Percentiles rank a stretch among this genome's conserved stretches.
phyloP scores from a whole-genome alignment of 352 stramenopile genomes.

The Phytophthora crassamura region DNA sequence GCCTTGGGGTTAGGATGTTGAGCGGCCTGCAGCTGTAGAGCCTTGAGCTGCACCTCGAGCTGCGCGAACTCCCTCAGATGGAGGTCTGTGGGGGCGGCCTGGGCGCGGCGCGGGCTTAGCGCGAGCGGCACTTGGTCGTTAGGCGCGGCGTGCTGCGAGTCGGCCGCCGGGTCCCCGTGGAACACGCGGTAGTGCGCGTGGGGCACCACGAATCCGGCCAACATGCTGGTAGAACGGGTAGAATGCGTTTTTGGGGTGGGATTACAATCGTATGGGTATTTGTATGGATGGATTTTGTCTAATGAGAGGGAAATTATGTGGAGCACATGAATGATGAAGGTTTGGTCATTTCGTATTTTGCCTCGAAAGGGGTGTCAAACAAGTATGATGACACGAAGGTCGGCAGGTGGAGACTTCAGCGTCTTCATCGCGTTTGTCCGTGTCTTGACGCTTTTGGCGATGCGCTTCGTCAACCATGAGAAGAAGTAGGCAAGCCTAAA shows the following conservation, averaged over 20 bases:
- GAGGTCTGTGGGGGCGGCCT: constrained; percentile 44
- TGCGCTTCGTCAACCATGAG: constrained; percentile 25
- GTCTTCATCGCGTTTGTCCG: background rate
- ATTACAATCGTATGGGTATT: constrained; percentile 1
- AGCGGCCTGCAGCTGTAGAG: constrained; percentile 46
- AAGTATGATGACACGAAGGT: too few relatives aligned
- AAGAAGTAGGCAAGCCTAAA: background rate
- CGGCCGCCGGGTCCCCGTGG: constrained; percentile 45
- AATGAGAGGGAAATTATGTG: constrained; percentile 5
- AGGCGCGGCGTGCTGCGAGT: constrained; percentile 35
- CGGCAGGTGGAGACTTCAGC: too few relatives aligned
- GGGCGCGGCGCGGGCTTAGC: constrained; percentile 16
- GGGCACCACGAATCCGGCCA: constrained; percentile 51
- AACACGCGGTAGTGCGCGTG: constrained; percentile 69
- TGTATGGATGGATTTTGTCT: background rate
- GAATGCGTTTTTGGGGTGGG: background rate
- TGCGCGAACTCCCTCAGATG: constrained; percentile 64
- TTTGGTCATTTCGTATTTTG: too few relatives aligned
- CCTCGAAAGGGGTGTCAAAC: too few relatives aligned
- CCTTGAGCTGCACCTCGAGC: constrained; percentile 68
- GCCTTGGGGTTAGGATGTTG: constrained; percentile 13
- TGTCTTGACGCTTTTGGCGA: constrained; percentile 13
- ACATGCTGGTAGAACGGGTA: constrained; percentile 25
- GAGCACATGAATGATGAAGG: background rate
- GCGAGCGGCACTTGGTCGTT: constrained; percentile 42